A percentile compares a stretch with the other conserved stretches of the same genome.
Conservation (phyloP, 352 stramenopile genomes). For the Phytophthora citricola region DNA sequence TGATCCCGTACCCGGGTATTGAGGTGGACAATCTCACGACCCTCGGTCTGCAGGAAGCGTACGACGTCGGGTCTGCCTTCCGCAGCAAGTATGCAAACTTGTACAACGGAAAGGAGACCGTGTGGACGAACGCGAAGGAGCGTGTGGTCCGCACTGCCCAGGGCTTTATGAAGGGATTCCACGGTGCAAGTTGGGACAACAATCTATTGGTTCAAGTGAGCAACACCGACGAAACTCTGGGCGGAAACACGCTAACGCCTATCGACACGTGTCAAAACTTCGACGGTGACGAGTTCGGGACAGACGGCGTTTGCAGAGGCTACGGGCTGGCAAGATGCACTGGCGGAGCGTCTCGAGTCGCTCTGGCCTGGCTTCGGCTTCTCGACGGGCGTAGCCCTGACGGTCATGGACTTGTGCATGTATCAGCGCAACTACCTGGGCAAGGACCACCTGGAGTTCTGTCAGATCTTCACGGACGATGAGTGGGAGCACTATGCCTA, state of each 20-base stretch:
- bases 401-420: conserved; percentile 67
- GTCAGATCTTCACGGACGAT: conserved; percentile 58
- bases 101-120: conserved; percentile 48
- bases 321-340: conserved; percentile 33
- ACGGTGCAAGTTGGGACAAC: conserved; percentile 31
- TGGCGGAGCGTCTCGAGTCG: conserved; percentile 40
- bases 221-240: conserved; percentile 46
- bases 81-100: conserved; percentile 49
- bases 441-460: conserved; percentile 52
- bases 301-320: conserved; percentile 40
- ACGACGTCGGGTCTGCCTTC: conserved; percentile 46
- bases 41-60: conserved; percentile 51
- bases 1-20: conserved; percentile 40
- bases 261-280: conserved; percentile 64
- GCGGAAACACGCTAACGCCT: conserved; percentile 57
- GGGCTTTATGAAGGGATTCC: conserved; percentile 61
- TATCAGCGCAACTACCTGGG: conserved; percentile 60
- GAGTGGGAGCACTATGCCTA: conserved; percentile 64
- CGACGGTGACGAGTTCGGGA: conserved; percentile 26
- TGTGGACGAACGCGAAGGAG: conserved; percentile 60
- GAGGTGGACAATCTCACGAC: conserved; percentile 67
- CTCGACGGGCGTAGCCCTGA: conserved; percentile 39
- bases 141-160: conserved; percentile 59
- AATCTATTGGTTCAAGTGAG: conserved; percentile 46
- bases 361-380: conserved; percentile 52